phyloP scores from a whole-genome alignment of 1,284 basidiomycete genomes.

The Papiliotrema nemorosa region DNA sequence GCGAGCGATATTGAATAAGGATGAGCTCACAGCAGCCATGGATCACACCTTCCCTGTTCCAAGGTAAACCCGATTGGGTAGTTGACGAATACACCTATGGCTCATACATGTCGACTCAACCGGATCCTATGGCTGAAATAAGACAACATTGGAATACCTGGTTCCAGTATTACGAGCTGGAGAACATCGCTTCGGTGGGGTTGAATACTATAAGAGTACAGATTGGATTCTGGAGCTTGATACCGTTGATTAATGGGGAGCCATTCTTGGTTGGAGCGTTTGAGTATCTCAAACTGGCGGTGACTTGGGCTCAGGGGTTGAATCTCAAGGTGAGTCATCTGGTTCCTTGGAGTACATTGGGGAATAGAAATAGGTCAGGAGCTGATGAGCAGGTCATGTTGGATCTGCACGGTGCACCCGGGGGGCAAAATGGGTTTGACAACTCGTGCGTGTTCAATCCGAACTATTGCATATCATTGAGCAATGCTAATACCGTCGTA shows the following conservation, averaged over 20 bases:
- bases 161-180: slow-evolving; percentile 59
- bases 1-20: neutral
- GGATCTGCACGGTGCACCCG: slow-evolving; percentile 67
- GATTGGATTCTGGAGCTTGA: slow-evolving; percentile 46
- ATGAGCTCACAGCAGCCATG: slow-evolving; percentile 30
- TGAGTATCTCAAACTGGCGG: slow-evolving; percentile 36
- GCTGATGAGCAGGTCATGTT: slow-evolving; percentile 28
- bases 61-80: slow-evolving; percentile 45
- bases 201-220: slow-evolving; percentile 47
- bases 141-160: slow-evolving; percentile 37
- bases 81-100: slow-evolving; percentile 47
- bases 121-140: slow-evolving; percentile 32
- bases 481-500: slow-evolving; percentile 1
- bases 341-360: too few species aligned
- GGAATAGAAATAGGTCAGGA: too few species aligned
- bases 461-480: neutral
- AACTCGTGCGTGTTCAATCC: slow-evolving; percentile 20
- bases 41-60: slow-evolving; percentile 48
- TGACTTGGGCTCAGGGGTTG: slow-evolving; percentile 35
- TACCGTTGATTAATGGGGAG: slow-evolving; percentile 35
- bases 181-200: slow-evolving; percentile 34
- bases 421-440: slow-evolving; percentile 54
- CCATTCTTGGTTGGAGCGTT: slow-evolving; percentile 40
- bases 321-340: slow-evolving; percentile 31
- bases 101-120: slow-evolving; percentile 26